A percentile compares a stretch with the other conserved stretches of the same genome.
Conservation (phyloP, 164 flowering plant genomes). For the Protea cynaroides region DNA sequence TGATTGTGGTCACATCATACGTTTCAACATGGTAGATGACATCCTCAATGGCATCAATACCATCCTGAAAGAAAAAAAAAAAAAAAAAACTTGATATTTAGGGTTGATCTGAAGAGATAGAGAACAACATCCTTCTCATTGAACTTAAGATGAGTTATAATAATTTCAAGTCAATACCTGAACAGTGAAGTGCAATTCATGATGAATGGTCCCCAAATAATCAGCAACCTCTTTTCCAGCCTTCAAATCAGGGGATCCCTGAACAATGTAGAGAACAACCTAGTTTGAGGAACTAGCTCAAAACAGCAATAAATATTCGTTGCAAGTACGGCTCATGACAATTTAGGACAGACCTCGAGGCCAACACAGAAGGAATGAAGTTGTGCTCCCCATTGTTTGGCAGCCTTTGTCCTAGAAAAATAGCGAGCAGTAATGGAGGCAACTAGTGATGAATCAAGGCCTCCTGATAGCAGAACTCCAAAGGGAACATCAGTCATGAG, state of each 20-base stretch:
- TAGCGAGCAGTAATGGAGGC: slow-evolving; percentile 69
- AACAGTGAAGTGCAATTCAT: slow-evolving; percentile 86
- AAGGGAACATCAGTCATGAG: slow-evolving; percentile 73
- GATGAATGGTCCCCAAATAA: slow-evolving; percentile 60
- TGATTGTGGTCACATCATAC: slow-evolving; percentile 86
- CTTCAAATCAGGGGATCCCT: slow-evolving; percentile 57
- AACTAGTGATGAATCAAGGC: slow-evolving; percentile 49
- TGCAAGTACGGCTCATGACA: neutral
- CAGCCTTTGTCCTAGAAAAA: slow-evolving; percentile 38
- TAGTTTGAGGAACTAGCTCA: neutral
- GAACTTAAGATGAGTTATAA: neutral
- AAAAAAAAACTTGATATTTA: neutral
- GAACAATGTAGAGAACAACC: neutral
- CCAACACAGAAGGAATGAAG: slow-evolving; percentile 75
- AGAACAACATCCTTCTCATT: neutral
- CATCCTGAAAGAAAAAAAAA: slow-evolving; percentile 54
- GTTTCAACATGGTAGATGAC: slow-evolving; percentile 91
- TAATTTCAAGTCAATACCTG: slow-evolving; percentile 47
- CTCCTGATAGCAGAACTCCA: slow-evolving; percentile 49
- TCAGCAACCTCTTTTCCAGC: slow-evolving; percentile 81
- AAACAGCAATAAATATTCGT: neutral
- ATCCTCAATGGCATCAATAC: slow-evolving; percentile 95
- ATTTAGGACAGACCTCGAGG: slow-evolving; percentile 26
- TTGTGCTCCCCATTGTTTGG: slow-evolving; percentile 63
- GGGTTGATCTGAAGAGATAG: neutral